Evolutionary conservation across 2,329 filamentous ascomycete species (phyloP).

Genomic region (Alternaria sp.): DNA sequence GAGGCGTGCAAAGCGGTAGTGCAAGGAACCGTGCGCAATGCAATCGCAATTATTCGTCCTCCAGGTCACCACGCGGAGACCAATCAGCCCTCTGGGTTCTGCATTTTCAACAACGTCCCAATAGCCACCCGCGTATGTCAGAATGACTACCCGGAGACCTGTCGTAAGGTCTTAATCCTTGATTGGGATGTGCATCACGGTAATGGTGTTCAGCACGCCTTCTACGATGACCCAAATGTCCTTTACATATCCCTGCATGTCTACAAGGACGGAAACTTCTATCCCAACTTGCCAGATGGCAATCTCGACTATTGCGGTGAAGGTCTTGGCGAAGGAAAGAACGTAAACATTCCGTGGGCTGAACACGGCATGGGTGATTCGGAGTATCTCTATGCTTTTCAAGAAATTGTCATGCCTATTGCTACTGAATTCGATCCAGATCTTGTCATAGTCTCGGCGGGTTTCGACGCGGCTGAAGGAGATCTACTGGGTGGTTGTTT

Average conservation of each 20-base stretch:
- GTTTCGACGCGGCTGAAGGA: slow-evolving; percentile 93
- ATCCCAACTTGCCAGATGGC: slow-evolving; percentile 71
- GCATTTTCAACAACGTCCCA: slow-evolving; percentile 96
- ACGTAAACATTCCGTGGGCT: slow-evolving; percentile 75
- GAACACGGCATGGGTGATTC: slow-evolving; percentile 86
- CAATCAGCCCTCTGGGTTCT: slow-evolving; percentile 89
- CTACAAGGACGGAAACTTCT: slow-evolving; percentile 83
- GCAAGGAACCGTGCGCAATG: slow-evolving; percentile 84
- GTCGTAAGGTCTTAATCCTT: slow-evolving; percentile 88
- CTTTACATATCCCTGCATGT: slow-evolving; percentile 96
- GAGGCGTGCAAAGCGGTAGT: slow-evolving; percentile 95
- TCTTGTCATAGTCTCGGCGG: slow-evolving; percentile 91
- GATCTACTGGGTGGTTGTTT: slow-evolving; percentile 93
- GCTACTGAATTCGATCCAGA: slow-evolving; percentile 93
- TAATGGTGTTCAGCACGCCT: slow-evolving; percentile 95
- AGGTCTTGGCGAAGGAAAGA: slow-evolving; percentile 66
- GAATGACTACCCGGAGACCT: slow-evolving; percentile 76
- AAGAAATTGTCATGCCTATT: slow-evolving; percentile 95
- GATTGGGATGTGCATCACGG: slow-evolving; percentile 87
- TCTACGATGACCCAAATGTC: slow-evolving; percentile 92
- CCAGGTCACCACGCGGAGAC: slow-evolving; percentile 95
- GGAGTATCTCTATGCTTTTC: slow-evolving; percentile 96
- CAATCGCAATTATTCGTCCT: slow-evolving; percentile 92
- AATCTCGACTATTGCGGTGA: slow-evolving; percentile 67
- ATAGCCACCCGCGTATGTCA: slow-evolving; percentile 92